Conservation (phyloP, 805 yeast genomes). For the Debaryomyces hansenii region DNA sequence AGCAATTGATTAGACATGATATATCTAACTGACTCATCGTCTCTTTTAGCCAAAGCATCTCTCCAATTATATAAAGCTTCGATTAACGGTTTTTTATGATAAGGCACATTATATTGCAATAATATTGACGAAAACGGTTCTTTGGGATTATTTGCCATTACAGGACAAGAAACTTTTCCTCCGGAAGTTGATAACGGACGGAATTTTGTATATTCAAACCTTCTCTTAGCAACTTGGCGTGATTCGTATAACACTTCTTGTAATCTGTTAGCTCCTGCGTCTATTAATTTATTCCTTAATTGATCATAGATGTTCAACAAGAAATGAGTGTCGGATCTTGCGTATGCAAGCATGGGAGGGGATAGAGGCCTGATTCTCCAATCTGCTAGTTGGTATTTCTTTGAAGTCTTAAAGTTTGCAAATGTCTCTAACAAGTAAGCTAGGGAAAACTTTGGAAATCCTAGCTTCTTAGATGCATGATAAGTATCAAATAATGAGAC, state of each 20-base stretch:
- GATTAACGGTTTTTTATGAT: conserved; percentile 53
- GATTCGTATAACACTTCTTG: conserved; percentile 72
- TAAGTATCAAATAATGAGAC: conserved; percentile 91
- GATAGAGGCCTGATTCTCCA: conserved; percentile 92
- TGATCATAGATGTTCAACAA: conserved; percentile 76
- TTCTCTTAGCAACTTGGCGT: conserved; percentile 72
- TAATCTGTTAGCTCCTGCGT: conserved; percentile 33
- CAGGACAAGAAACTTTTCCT: conserved; percentile 46
- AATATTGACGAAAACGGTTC: conserved; percentile 71
- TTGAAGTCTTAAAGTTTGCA: conserved; percentile 84
- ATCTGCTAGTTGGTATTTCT: conserved; percentile 93
- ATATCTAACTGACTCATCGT: conserved; percentile 83
- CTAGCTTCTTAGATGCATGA: conserved; percentile 81
- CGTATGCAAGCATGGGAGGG: conserved; percentile 75
- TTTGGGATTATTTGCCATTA: conserved; percentile 43
- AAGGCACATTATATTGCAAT: conserved; percentile 63
- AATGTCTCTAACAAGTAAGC: conserved; percentile 79
- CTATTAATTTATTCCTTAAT: conserved; percentile 61
- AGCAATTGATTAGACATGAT: conserved; percentile 81
- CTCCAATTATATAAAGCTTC: conserved; percentile 78
- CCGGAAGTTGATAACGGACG: conserved; percentile 39
- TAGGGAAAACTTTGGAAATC: conserved; percentile 77
- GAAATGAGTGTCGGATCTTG: conserved; percentile 94
- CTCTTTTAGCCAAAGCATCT: conserved; percentile 67
- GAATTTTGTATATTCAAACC: conserved; percentile 78